Percentiles rank a stretch among this genome's conserved stretches.
phyloP scores from a whole-genome alignment of 495 filamentous ascomycete genomes.

The Penicillium coffeae region DNA sequence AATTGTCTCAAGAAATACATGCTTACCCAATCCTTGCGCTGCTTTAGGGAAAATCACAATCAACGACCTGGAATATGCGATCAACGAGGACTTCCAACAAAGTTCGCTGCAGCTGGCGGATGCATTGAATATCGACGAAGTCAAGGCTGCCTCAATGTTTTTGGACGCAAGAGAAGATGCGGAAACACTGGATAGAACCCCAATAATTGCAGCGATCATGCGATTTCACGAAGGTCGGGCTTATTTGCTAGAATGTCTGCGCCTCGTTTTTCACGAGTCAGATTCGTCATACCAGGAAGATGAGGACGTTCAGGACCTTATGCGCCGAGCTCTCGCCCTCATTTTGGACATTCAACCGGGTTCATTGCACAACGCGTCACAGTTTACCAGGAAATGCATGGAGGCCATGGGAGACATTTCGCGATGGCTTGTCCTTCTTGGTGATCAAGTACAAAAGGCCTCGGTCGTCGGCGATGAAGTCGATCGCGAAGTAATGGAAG shows the following conservation, averaged over 20 bases:
- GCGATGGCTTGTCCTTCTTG: conserved; percentile 63
- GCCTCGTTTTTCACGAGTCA: conserved; percentile 65
- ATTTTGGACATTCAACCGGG: conserved; percentile 46
- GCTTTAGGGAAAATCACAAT: conserved; percentile 64
- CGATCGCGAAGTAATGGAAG: conserved; percentile 59
- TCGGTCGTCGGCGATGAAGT: conserved; percentile 61
- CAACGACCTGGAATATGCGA: conserved; percentile 65
- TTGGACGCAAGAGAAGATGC: conserved; percentile 63
- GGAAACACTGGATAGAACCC: conserved; percentile 60
- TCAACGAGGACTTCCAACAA: conserved; percentile 86
- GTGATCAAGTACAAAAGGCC: conserved; percentile 66
- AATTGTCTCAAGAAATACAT: not conserved
- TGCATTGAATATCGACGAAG: conserved; percentile 82
- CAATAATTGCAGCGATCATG: conserved; percentile 70
- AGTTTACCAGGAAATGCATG: conserved; percentile 66
- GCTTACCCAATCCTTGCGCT: conserved; percentile 31
- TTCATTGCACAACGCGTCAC: conserved; percentile 40
- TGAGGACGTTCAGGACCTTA: conserved; percentile 9
- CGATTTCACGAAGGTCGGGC: conserved; percentile 78
- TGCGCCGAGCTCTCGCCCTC: conserved; percentile 36
- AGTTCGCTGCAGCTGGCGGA: conserved; percentile 75
- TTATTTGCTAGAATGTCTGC: conserved; percentile 76
- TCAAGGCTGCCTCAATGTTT: conserved; percentile 72
- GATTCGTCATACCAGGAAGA: conserved; percentile 47
- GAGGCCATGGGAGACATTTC: conserved; percentile 69